phyloP scores from a whole-genome alignment of 2,329 filamentous ascomycete genomes.

The Cladophialophora bantiana region DNA sequence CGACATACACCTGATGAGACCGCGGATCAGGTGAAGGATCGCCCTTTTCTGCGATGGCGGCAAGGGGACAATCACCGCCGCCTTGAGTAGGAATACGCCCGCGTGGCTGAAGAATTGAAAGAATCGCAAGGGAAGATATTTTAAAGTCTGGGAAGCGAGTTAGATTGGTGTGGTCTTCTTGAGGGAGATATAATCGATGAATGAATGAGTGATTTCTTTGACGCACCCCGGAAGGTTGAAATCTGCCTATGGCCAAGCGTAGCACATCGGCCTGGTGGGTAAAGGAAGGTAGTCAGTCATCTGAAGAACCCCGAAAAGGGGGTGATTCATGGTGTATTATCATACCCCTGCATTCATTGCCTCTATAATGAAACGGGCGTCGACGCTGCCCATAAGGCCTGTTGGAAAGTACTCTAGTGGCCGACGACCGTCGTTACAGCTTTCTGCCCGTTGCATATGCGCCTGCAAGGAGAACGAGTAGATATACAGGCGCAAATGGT shows the following conservation, averaged over 20 bases:
- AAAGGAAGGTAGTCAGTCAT: background rate
- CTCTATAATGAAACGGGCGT: constrained; percentile 29
- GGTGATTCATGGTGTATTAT: background rate
- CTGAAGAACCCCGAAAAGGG: background rate
- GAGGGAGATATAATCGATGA: background rate
- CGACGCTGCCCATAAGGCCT: constrained; percentile 26
- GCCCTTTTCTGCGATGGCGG: constrained; percentile 30
- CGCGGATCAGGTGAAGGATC: constrained; percentile 24
- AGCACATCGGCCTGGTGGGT: constrained; percentile 21
- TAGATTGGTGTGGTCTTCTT: background rate
- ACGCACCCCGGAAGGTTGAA: constrained; percentile 21
- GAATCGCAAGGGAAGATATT: constrained; percentile 25
- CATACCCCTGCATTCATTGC: constrained; percentile 27
- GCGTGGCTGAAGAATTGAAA: constrained; percentile 28
- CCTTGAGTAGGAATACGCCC: constrained; percentile 27
- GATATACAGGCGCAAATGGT: constrained; percentile 28
- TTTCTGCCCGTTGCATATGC: constrained; percentile 24
- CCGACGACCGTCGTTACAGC: constrained; percentile 17
- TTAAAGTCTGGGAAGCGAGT: constrained; percentile 17
- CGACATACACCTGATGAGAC: constrained; percentile 29
- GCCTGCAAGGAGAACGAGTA: constrained; percentile 29
- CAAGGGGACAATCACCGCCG: constrained; percentile 24
- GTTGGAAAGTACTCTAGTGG: constrained; percentile 28
- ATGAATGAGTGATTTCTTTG: background rate
- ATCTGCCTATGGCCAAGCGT: constrained; percentile 25